Percentiles rank a stretch among this genome's conserved stretches.
Conservation (phyloP, 129 eudicot genomes). For the Arctium lappa region DNA sequence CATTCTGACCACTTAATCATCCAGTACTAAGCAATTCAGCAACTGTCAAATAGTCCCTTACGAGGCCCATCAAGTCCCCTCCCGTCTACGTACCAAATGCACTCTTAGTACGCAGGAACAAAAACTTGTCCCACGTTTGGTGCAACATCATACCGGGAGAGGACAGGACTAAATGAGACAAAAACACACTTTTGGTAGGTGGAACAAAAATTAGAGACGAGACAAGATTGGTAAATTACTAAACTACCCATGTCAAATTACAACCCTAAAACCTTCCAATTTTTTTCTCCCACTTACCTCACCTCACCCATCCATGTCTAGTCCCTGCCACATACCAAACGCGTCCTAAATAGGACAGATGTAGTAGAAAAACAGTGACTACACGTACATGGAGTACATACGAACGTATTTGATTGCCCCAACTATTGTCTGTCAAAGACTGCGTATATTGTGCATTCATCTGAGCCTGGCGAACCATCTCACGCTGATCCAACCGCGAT, state of each 20-base stretch:
- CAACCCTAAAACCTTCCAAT: neutral
- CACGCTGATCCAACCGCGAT: slow-evolving; percentile 79
- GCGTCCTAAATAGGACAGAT: neutral
- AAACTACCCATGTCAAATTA: neutral
- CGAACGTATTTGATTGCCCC: slow-evolving; percentile 75
- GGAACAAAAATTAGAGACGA: neutral
- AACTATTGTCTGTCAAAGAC: slow-evolving; percentile 67
- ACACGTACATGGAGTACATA: slow-evolving; percentile 67
- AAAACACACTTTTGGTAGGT: neutral
- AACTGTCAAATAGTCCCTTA: too few species aligned
- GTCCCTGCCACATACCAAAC: neutral
- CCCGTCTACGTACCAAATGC: neutral
- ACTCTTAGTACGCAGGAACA: neutral
- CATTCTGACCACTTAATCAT: too few species aligned
- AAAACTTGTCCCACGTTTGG: neutral
- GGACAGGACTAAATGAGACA: neutral
- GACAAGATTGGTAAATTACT: neutral
- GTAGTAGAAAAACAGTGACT: neutral
- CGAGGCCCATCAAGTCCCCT: neutral
- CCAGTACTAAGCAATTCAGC: too few species aligned
- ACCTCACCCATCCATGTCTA: too few species aligned
- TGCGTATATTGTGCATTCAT: slow-evolving; percentile 65
- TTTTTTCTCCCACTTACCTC: too few species aligned
- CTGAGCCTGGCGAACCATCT: slow-evolving; percentile 72
- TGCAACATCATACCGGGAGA: neutral